A percentile compares a stretch with the other conserved stretches of the same genome.
These are phyloP conservation scores for Myxozyma sirexii DNA, from an alignment of 805 yeast species.

Conservation along the genomic window DNA sequence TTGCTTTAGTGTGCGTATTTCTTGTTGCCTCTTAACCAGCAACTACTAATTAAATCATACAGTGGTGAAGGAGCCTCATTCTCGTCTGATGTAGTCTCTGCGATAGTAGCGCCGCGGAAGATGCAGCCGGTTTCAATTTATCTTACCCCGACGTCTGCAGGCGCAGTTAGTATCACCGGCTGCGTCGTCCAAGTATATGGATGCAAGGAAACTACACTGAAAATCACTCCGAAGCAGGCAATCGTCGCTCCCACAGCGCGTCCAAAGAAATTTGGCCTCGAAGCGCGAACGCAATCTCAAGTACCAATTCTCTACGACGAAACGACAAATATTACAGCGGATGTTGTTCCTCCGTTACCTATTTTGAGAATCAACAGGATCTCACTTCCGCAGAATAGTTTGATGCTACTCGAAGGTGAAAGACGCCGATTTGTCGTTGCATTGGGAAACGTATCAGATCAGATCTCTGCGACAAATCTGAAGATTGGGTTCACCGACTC, in stretches of 20 bases:
- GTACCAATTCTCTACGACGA: neutral
- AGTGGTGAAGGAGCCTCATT: conserved; percentile 37
- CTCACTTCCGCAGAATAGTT: conserved; percentile 55
- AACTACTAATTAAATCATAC: conserved; percentile 19
- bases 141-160: conserved; percentile 42
- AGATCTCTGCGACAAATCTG: conserved; percentile 57
- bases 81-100: conserved; percentile 28
- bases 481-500: conserved; percentile 72
- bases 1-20: conserved; percentile 43
- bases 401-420: conserved; percentile 83
- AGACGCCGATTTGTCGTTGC: conserved; percentile 52
- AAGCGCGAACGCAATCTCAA: conserved; percentile 14
- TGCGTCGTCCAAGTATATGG: conserved; percentile 54
- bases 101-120: conserved; percentile 25
- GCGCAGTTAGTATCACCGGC: conserved; percentile 55
- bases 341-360: conserved; percentile 60
- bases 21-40: neutral
- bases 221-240: conserved; percentile 8
- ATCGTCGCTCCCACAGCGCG: neutral
- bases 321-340: conserved; percentile 40
- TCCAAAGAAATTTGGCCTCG: conserved; percentile 16
- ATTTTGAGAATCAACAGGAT: conserved; percentile 43
- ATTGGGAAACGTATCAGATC: conserved; percentile 58
- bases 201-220: conserved; percentile 51
- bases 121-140: conserved; percentile 25